Conservation (phyloP, 345 rosid genomes). For the Carallia brachiata region DNA sequence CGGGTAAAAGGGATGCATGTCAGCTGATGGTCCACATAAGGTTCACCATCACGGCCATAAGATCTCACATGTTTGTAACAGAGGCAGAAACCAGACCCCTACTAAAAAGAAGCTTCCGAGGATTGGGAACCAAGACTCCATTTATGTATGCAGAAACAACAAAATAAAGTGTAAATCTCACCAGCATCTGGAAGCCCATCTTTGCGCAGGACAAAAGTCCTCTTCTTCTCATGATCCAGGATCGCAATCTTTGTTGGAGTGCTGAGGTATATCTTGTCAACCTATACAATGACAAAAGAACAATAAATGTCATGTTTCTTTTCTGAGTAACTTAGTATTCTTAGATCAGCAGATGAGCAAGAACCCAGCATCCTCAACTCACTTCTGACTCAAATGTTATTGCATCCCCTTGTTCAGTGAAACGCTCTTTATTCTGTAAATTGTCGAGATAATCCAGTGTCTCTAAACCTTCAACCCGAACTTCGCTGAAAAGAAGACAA, state of each 20-base stretch:
- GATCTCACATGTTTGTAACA: background rate
- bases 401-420: conserved; percentile 94
- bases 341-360: background rate
- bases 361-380: conserved; percentile 23
- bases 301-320: background rate
- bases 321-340: background rate
- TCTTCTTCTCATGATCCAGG: conserved; percentile 91
- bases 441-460: conserved; percentile 93
- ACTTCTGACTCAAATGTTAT: conserved; percentile 93
- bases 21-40: background rate
- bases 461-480: conserved; percentile 91
- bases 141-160: background rate
- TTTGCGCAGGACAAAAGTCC: conserved; percentile 88
- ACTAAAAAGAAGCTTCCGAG: background rate
- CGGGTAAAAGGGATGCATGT: background rate
- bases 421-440: conserved; percentile 73
- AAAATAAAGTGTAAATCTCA: conserved; percentile 29
- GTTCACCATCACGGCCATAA: background rate
- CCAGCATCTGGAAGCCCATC: conserved; percentile 99
- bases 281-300: conserved; percentile 10
- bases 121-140: background rate
- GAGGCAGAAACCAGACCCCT: background rate
- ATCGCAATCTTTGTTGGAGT: conserved; percentile 78
- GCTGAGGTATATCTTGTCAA: conserved; percentile 27
- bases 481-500: conserved; percentile 67